Percentiles rank a stretch among this genome's conserved stretches.
Conservation (phyloP, 139 green algal genomes). For the Astrephomene gubernaculifera region DNA sequence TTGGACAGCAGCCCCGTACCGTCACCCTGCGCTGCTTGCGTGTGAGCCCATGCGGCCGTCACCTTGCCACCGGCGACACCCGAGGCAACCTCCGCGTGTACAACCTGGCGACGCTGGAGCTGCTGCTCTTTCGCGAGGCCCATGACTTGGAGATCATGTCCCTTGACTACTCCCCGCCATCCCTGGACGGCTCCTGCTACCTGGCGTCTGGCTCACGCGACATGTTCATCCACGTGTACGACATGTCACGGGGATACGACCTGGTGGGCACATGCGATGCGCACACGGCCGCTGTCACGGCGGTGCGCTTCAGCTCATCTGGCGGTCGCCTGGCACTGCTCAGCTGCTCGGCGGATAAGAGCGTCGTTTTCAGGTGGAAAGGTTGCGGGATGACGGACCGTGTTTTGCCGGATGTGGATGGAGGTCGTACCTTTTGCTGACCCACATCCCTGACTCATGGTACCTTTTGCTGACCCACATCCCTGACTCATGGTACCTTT, state of each 20-base stretch:
- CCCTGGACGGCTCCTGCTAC: slow-evolving; percentile 39
- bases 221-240: slow-evolving; percentile 67
- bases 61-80: slow-evolving; percentile 59
- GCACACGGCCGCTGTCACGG: slow-evolving; percentile 65
- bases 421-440: too few relatives aligned
- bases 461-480: too few relatives aligned
- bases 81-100: slow-evolving; percentile 69
- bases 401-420: too few relatives aligned
- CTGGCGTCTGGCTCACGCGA: slow-evolving; percentile 63
- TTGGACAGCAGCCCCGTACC: not conserved
- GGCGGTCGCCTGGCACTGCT: slow-evolving; percentile 53
- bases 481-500: too few relatives aligned
- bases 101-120: slow-evolving; percentile 45
- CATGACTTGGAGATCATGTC: slow-evolving; percentile 67
- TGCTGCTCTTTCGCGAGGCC: slow-evolving; percentile 54
- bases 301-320: slow-evolving; percentile 55
- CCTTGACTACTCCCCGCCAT: slow-evolving; percentile 56
- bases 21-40: slow-evolving; percentile 58
- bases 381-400: not conserved
- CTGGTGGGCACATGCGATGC: slow-evolving; percentile 70
- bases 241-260: slow-evolving; percentile 47
- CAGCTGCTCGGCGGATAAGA: slow-evolving; percentile 57
- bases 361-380: slow-evolving; percentile 56
- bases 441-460: too few relatives aligned
- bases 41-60: slow-evolving; percentile 51